Conservation (phyloP, 345 rosid genomes). For the Populus tremula region DNA sequence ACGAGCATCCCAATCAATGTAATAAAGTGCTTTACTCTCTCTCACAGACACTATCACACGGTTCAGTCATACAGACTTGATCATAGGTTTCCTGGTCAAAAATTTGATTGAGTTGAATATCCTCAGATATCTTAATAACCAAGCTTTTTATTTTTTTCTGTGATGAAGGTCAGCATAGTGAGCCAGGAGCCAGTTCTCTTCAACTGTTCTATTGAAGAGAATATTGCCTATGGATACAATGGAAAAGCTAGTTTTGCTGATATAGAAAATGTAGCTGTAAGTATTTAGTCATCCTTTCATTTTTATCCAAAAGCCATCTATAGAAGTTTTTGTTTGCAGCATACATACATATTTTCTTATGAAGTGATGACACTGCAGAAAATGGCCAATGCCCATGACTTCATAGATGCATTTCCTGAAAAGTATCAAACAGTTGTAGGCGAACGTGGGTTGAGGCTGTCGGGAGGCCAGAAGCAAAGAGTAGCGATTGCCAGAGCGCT, state of each 20-base stretch:
- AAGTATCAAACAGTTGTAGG: slow-evolving; percentile 75
- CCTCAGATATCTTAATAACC: background rate
- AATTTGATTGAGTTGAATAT: background rate
- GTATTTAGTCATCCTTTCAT: slow-evolving; percentile 13
- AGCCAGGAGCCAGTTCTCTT: slow-evolving; percentile 96
- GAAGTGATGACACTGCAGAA: slow-evolving; percentile 44
- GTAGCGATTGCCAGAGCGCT: slow-evolving; percentile 90
- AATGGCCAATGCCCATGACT: slow-evolving; percentile 97
- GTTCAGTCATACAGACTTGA: no score
- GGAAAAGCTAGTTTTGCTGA: slow-evolving; percentile 55
- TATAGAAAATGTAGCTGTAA: slow-evolving; percentile 71
- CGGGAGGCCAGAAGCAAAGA: slow-evolving; percentile 96
- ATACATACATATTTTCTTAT: background rate
- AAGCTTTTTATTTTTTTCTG: background rate
- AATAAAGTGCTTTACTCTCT: no score
- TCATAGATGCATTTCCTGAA: slow-evolving; percentile 74
- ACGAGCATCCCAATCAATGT: no score
- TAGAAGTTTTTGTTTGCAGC: background rate
- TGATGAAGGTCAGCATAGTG: slow-evolving; percentile 76
- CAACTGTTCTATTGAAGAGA: slow-evolving; percentile 55
- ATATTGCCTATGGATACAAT: slow-evolving; percentile 66
- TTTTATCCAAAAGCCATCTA: background rate
- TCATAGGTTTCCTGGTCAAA: background rate
- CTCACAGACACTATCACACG: no score
- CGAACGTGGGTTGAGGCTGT: slow-evolving; percentile 89